These are phyloP conservation scores for Rhynchospora tenuis DNA, from an alignment of 176 grass and related monocot genomes.

Conservation along the genomic window DNA sequence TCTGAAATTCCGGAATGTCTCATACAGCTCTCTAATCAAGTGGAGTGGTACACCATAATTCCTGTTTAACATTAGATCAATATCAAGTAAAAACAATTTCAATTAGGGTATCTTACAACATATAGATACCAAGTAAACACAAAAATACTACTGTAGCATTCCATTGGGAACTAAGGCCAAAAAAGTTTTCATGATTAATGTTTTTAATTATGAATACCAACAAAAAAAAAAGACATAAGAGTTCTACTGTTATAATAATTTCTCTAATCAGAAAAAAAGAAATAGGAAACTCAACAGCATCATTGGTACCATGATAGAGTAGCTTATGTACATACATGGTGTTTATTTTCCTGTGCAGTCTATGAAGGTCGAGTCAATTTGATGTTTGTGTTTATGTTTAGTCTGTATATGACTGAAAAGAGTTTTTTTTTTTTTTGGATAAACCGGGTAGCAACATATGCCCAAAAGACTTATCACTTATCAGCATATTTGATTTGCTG, in stretches of 20 bases:
- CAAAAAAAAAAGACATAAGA: not conserved
- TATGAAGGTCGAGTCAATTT: not conserved
- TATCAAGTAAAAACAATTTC: not conserved
- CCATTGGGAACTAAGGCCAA: not conserved
- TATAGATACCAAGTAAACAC: not conserved
- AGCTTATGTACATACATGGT: not conserved
- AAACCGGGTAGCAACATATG: too few species aligned
- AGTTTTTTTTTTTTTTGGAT: too few species aligned
- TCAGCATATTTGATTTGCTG: not conserved
- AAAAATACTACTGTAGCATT: not conserved
- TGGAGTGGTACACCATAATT: slow-evolving; percentile 96
- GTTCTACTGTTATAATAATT: not conserved
- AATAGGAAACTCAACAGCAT: not conserved
- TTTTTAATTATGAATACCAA: not conserved
- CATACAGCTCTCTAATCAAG: slow-evolving; percentile 89
- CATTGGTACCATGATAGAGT: not conserved
- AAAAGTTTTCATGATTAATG: not conserved
- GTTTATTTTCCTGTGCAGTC: not conserved
- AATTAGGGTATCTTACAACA: not conserved
- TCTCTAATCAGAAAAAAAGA: not conserved
- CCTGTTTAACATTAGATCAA: slow-evolving; percentile 31
- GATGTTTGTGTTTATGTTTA: not conserved
- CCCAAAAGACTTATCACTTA: not conserved
- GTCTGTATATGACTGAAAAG: not conserved
- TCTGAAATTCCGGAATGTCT: slow-evolving; percentile 93